Conservation (phyloP, 495 filamentous ascomycete species). For the Oidiodendron maius region DNA sequence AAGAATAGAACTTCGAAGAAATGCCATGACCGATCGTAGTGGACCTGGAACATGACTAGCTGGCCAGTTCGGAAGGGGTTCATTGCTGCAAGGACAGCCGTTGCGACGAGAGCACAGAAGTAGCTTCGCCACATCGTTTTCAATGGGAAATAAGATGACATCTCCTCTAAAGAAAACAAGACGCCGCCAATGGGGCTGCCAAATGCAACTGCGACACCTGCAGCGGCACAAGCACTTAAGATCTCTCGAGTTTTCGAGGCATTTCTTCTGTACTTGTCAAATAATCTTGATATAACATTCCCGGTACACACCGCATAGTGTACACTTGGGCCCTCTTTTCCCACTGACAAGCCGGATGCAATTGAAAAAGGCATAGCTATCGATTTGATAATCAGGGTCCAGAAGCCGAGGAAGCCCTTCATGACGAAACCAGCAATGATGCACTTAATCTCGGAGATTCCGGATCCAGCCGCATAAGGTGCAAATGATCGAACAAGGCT, state of each 20-base stretch:
- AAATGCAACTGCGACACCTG: constrained; percentile 94
- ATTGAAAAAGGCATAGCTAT: constrained; percentile 88
- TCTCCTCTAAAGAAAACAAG: constrained; percentile 94
- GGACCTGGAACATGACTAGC: constrained; percentile 98
- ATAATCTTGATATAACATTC: constrained; percentile 91
- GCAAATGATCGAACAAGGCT: constrained; percentile 87
- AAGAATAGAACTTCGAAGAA: constrained; percentile 96
- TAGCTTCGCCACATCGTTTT: constrained; percentile 99
- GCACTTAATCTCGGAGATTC: constrained; percentile 98
- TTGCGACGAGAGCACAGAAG: constrained; percentile 95
- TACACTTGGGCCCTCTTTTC: constrained; percentile 96
- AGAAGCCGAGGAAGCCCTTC: constrained; percentile 93
- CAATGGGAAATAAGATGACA: constrained; percentile 95
- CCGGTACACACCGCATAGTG: constrained; percentile 98
- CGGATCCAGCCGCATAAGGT: constrained; percentile 93
- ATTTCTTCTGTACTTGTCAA: constrained; percentile 87
- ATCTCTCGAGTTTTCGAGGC: constrained; percentile 95
- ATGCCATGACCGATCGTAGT: constrained; percentile 94
- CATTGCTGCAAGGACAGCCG: constrained; percentile 89
- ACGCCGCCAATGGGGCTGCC: constrained; percentile 97
- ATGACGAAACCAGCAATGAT: constrained; percentile 99
- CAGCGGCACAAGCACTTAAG: constrained; percentile 87
- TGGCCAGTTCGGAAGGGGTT: constrained; percentile 98
- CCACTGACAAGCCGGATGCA: constrained; percentile 89
- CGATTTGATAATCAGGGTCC: constrained; percentile 93